Conservation (phyloP, 2,329 filamentous ascomycete species). For the Berkeleyomyces rouxiae region DNA sequence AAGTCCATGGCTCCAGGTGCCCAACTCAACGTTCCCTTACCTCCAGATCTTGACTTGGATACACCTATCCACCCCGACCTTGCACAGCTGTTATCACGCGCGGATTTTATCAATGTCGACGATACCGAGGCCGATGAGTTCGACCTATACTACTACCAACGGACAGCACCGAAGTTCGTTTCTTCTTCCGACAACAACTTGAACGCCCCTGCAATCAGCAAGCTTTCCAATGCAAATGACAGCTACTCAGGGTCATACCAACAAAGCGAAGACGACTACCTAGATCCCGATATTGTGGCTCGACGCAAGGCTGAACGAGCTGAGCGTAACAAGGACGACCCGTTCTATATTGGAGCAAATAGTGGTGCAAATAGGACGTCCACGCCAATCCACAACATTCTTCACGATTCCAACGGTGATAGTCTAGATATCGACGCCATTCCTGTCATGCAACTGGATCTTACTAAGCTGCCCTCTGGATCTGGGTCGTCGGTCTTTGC, state of each 20-base stretch:
- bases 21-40: slow-evolving; percentile 71
- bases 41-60: slow-evolving; percentile 60
- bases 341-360: slow-evolving; percentile 64
- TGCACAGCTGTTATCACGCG: slow-evolving; percentile 44
- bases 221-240: slow-evolving; percentile 28
- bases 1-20: slow-evolving; percentile 78
- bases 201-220: slow-evolving; percentile 34
- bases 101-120: slow-evolving; percentile 32
- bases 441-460: slow-evolving; percentile 81
- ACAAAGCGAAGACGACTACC: slow-evolving; percentile 43
- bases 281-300: slow-evolving; percentile 58
- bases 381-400: slow-evolving; percentile 64
- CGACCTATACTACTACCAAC: slow-evolving; percentile 46
- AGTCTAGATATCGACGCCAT: slow-evolving; percentile 87
- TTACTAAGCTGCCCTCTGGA: slow-evolving; percentile 35
- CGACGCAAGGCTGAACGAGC: slow-evolving; percentile 58
- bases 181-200: slow-evolving; percentile 29
- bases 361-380: slow-evolving; percentile 39
- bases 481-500: slow-evolving; percentile 20
- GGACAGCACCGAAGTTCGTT: slow-evolving; percentile 33
- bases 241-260: slow-evolving; percentile 39
- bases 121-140: slow-evolving; percentile 48
- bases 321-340: slow-evolving; percentile 80
- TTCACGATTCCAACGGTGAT: slow-evolving; percentile 54
- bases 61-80: slow-evolving; percentile 66